phyloP scores from a whole-genome alignment of 2,329 filamentous ascomycete species.

The Nothopassalora personata region DNA sequence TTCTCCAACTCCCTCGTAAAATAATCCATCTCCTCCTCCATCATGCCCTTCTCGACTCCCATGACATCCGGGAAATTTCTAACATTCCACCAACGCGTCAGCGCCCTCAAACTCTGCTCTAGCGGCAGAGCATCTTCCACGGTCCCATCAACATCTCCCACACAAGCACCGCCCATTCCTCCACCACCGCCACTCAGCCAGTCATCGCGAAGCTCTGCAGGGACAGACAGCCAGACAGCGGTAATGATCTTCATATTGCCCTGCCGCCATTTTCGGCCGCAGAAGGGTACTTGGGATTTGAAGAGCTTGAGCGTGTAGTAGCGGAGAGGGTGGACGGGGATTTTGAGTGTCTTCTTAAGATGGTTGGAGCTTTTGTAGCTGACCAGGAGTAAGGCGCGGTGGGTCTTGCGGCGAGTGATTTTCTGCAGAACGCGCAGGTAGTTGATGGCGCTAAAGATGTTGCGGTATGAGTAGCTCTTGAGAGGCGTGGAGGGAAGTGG shows the following conservation, averaged over 20 bases:
- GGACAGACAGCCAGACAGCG: slow-evolving; percentile 87
- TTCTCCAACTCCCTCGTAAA: slow-evolving; percentile 47
- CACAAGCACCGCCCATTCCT: slow-evolving; percentile 33
- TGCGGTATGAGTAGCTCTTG: slow-evolving; percentile 84
- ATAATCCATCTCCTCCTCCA: slow-evolving; percentile 45
- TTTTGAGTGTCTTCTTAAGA: slow-evolving; percentile 82
- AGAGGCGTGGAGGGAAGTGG: slow-evolving; percentile 70
- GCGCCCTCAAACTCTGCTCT: slow-evolving; percentile 79
- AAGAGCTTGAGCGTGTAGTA: slow-evolving; percentile 96
- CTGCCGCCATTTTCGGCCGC: slow-evolving; percentile 95
- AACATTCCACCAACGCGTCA: slow-evolving; percentile 94
- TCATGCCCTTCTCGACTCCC: slow-evolving; percentile 40
- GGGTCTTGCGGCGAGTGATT: slow-evolving; percentile 90
- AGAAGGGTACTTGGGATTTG: slow-evolving; percentile 98
- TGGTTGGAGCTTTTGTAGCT: slow-evolving; percentile 94
- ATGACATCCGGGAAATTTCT: slow-evolving; percentile 75
- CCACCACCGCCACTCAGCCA: slow-evolving; percentile 73
- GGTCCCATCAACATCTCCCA: slow-evolving; percentile 75
- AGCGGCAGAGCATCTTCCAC: slow-evolving; percentile 88
- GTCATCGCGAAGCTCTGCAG: slow-evolving; percentile 87
- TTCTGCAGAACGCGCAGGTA: slow-evolving; percentile 96
- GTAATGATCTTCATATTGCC: slow-evolving; percentile 99
- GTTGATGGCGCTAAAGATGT: slow-evolving; percentile 93
- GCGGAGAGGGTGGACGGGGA: slow-evolving; percentile 79
- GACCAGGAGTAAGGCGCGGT: slow-evolving; percentile 87